phyloP scores from a whole-genome alignment of 179 eudicot genomes.

The Silene noctiflora region DNA sequence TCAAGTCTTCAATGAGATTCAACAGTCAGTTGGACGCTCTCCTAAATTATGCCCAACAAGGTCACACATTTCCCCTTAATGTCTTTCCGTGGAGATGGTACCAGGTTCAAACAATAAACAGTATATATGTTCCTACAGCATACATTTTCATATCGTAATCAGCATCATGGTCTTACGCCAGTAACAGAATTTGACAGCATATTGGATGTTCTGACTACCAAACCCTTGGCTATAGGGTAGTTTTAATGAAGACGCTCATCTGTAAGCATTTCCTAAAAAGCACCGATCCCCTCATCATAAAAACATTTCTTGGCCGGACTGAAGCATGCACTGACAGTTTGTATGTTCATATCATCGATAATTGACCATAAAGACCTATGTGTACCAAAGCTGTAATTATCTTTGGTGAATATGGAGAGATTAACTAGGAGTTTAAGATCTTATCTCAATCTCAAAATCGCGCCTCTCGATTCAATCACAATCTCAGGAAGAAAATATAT shows the following conservation, averaged over 20 bases:
- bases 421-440: background rate
- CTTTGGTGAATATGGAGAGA: background rate
- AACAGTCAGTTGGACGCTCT: background rate
- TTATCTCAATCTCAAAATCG: background rate
- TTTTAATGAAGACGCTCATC: background rate
- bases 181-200: background rate
- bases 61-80: background rate
- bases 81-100: background rate
- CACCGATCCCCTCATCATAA: background rate
- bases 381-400: background rate
- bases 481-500: background rate
- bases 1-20: background rate
- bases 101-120: background rate
- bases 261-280: background rate
- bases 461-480: background rate
- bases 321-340: background rate
- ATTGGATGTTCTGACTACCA: constrained; percentile 6
- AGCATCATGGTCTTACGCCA: background rate
- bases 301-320: background rate
- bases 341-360: background rate
- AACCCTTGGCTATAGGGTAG: constrained; percentile 2
- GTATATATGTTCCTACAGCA: background rate
- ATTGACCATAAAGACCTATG: constrained; percentile 2
- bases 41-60: constrained; percentile 8
- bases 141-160: background rate